Conservation (phyloP, 2,329 filamentous ascomycete genomes). For the Fusarium irregulare region DNA sequence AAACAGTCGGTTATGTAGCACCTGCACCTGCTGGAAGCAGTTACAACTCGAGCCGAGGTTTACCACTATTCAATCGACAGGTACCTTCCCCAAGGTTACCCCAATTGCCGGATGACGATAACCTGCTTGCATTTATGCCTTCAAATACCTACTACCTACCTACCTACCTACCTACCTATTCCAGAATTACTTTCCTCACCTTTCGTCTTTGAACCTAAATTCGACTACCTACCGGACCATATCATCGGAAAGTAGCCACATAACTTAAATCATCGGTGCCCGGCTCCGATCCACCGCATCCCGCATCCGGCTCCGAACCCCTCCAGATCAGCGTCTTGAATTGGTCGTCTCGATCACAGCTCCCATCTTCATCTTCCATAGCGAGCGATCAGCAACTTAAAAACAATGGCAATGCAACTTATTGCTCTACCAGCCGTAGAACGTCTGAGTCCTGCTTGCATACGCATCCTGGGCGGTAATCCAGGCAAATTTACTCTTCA, state of each 20-base stretch:
- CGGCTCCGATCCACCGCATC: conserved; percentile 27
- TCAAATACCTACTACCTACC: neutral
- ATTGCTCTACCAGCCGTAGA: conserved; percentile 77
- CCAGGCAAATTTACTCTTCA: conserved; percentile 82
- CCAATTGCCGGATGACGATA: conserved; percentile 27
- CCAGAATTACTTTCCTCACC: neutral
- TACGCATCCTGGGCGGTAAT: conserved; percentile 90
- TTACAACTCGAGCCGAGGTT: conserved; percentile 39
- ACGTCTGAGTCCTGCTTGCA: conserved; percentile 79
- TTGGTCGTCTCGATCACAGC: neutral
- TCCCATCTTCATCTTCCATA: neutral
- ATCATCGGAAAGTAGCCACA: neutral
- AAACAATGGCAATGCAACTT: conserved; percentile 69
- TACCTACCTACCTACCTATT: neutral
- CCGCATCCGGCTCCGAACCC: conserved; percentile 30
- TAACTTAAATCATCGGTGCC: conserved; percentile 4
- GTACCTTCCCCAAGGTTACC: neutral
- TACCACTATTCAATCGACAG: conserved; percentile 11
- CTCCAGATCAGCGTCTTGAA: conserved; percentile 12
- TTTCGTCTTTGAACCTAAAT: neutral
- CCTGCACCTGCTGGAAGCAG: neutral
- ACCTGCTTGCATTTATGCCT: neutral
- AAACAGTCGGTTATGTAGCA: neutral
- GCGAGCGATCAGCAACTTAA: neutral
- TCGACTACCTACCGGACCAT: neutral